Base-by-base conservation (phyloP, 2,329 filamentous ascomycete genomes). In the Aspergillus quadricinctus region DNA sequence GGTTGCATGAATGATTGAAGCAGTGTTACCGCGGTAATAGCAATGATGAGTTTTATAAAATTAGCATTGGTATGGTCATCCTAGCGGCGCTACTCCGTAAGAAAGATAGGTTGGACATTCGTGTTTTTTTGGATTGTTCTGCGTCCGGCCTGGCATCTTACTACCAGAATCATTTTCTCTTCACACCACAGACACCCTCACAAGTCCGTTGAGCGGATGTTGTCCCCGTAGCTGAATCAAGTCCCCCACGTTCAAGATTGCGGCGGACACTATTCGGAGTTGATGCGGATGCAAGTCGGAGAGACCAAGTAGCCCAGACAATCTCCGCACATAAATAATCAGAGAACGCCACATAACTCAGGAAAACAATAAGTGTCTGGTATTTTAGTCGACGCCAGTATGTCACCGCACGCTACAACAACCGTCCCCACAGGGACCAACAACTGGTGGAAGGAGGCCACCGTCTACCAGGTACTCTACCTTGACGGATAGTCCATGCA, bases 361-460 rank as follows among this genome's bases (percentile, higher is more conserved):
- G 40, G 8, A 21, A 11, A 4, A 6, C 11, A 19, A 6, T n/a
- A 10, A 19, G 11, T 21, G 5, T 25, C 7, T 10, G 11, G 17
- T 3, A 35, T 17, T 11, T 14, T 35, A 21, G 19, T 35, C 43
- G 46, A 35, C 29, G 37, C 4, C 29, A 37, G 40, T 17, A 64
- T 64, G 62, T 64, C 62, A 41, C 62, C 62, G 6, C 55, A 57
- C 23, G 61, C 62, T 10, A 49, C 50, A 17, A 31, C 54, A 17
- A 35, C 35, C 1, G 61, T 65, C 25, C 61, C 63, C 9, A 63
- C 60, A 5, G 63, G 61, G 48, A 56, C 54, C 5, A 64, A 65
- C 50, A 66, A 66, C 49, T 74, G 71, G 71, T 74, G 71, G 71
- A 72, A 74, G 57, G 69, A 72, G 57, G 69, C 65, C 19, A 67